Evolutionary conservation across 1,284 basidiomycete genomes (phyloP), one percentile per base, ranked within the genome.

Genomic region (Cryptococcus sp.): DNA sequence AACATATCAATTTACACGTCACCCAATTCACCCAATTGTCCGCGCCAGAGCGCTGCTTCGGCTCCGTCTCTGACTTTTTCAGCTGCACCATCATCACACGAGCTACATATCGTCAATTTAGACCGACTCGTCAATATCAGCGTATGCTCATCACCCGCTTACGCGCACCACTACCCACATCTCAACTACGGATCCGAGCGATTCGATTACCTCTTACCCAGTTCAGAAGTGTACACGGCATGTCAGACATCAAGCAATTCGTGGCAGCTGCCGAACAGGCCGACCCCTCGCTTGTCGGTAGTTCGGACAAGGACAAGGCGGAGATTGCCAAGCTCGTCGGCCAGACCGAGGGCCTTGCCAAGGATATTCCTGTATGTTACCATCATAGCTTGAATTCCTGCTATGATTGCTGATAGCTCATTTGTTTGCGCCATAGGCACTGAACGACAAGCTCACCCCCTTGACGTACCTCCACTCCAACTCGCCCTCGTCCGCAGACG

Each of bases 401-500:
- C 10, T 6, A 35, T 19, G 7, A 19, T 44, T 19, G 47, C 51
- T 50, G 48, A 49, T 22, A 6, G 23, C 40, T 48, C 27, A 47
- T 41, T 45, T 25, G 8, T 2, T 13, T 23, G 51, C 42, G 27
- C 22, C 15, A 3, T 47, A 94, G 91, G 83, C 84, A 39, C 81
- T 94, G 62, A 86, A 93, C 74, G 79, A 84, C n/a, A 80, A 86
- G 57, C 82, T 96, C 56, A 80, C 84, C 22, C 86, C 89, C 22
- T 83, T 87, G 68, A 94, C 91, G 38, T 95, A 90, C 76, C 78
- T 92, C 67, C 88, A 91, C 66, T 84, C 84, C 73, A 90, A 78
- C 66, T 84, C 88, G 68, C 81, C 92, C 56, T 90, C 91, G n/a
- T 87, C 86, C 16, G 92, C 92, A 52, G 93, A 96, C 75, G 84